Conservation (phyloP, 305 asterid species). For the Ilex paraguariensis region DNA sequence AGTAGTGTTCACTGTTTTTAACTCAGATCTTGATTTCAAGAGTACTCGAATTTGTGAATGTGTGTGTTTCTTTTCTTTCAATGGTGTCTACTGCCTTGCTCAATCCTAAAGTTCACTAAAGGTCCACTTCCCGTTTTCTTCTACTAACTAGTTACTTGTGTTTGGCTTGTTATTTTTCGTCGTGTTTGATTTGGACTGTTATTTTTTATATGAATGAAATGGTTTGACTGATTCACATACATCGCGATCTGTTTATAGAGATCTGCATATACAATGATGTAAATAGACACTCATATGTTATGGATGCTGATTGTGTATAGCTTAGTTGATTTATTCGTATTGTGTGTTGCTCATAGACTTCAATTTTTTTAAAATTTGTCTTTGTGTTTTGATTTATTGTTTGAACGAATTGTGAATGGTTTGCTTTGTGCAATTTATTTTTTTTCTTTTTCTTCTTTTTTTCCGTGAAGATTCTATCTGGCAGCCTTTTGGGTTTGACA, state of each 20-base stretch:
- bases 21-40: conserved; percentile 35
- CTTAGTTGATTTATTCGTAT: too few species aligned
- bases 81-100: too few species aligned
- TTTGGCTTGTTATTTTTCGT: too few species aligned
- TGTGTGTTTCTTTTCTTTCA: neutral
- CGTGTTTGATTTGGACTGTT: too few species aligned
- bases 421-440: neutral
- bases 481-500: too few species aligned
- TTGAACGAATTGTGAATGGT: neutral
- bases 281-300: too few species aligned
- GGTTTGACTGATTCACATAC: neutral
- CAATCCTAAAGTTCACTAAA: too few species aligned
- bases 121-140: too few species aligned
- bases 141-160: too few species aligned
- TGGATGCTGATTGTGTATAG: neutral
- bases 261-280: neutral
- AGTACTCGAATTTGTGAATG: neutral
- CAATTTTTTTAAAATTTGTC: neutral
- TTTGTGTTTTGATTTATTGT: too few species aligned
- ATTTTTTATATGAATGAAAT: too few species aligned
- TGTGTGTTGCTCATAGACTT: too few species aligned
- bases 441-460: neutral
- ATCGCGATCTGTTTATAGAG: neutral
- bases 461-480: neutral
- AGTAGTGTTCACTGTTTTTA: neutral